Conservation (phyloP, 768 basidiomycete species). For the Termitomyces sp. region DNA sequence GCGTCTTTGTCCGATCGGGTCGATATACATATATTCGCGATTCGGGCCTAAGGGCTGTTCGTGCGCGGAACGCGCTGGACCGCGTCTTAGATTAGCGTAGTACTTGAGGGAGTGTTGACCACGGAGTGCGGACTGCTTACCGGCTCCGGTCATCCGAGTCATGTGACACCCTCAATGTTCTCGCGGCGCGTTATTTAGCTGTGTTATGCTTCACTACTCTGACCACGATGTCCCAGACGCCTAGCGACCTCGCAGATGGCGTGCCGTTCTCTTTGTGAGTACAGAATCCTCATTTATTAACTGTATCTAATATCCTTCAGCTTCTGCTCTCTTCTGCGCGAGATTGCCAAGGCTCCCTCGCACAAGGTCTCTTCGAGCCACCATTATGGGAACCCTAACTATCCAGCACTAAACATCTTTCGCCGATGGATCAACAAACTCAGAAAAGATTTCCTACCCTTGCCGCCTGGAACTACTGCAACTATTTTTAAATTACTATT, state of each 20-base stretch:
- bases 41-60: no score
- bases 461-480: conserved; percentile 51
- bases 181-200: neutral
- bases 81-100: no score
- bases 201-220: conserved; percentile 5
- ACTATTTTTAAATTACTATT: conserved; percentile 76
- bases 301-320: conserved; percentile 23
- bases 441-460: conserved; percentile 37
- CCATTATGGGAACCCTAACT: conserved; percentile 18
- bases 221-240: conserved; percentile 12
- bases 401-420: conserved; percentile 39
- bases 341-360: conserved; percentile 35
- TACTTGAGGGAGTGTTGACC: no score
- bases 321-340: conserved; percentile 46
- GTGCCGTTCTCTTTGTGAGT: conserved; percentile 28
- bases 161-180: neutral
- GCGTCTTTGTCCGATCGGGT: no score
- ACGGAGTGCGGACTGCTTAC: no score
- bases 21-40: no score
- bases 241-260: conserved; percentile 10
- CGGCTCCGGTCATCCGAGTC: neutral
- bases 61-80: no score
- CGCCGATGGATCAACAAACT: conserved; percentile 42
- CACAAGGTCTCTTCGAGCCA: conserved; percentile 21
- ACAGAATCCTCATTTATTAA: neutral